These are phyloP conservation scores for Dictyostelium discoideum DNA, from an alignment of 78 protist genomes.

Conservation along the genomic window DNA sequence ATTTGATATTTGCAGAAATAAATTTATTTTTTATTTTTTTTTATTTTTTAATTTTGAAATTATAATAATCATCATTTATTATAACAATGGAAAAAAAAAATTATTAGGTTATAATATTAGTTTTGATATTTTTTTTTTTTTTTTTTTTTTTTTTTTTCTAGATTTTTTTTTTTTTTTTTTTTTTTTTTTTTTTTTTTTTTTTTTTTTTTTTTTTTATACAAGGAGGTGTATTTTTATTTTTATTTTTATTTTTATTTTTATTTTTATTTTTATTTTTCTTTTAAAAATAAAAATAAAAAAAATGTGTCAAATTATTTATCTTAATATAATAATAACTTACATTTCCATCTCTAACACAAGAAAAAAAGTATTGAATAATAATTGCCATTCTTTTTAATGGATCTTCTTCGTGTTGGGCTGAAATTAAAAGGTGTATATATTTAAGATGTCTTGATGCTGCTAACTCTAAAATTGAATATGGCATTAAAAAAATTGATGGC, in stretches of 20 bases:
- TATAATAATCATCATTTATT: too few relatives aligned
- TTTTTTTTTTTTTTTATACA: background rate
- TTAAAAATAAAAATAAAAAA: background rate
- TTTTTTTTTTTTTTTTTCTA: background rate
- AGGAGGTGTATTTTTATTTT: background rate
- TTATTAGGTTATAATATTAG: background rate
- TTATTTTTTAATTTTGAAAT: background rate
- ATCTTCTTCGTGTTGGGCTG: constrained; percentile 53
- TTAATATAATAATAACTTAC: constrained; percentile 9
- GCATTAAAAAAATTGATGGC: constrained; percentile 80
- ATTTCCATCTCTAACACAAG: constrained; percentile 78
- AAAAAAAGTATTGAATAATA: constrained; percentile 64
- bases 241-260: too few relatives aligned
- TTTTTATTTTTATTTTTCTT: too few relatives aligned
- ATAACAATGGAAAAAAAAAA: background rate
- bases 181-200: background rate
- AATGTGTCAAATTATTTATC: background rate
- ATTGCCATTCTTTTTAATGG: constrained; percentile 79
- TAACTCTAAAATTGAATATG: constrained; percentile 62
- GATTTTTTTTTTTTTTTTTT: background rate
- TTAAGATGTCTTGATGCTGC: constrained; percentile 72
- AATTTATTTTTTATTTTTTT: too few relatives aligned
- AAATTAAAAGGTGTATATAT: constrained; percentile 35
- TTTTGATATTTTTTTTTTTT: too few relatives aligned
- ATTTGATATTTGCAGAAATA: too few relatives aligned